Evolutionary conservation across 2,329 filamentous ascomycete genomes (phyloP), one percentile per base, ranked within the genome.

Genomic region (Cylindrodendrum hubeiense): DNA sequence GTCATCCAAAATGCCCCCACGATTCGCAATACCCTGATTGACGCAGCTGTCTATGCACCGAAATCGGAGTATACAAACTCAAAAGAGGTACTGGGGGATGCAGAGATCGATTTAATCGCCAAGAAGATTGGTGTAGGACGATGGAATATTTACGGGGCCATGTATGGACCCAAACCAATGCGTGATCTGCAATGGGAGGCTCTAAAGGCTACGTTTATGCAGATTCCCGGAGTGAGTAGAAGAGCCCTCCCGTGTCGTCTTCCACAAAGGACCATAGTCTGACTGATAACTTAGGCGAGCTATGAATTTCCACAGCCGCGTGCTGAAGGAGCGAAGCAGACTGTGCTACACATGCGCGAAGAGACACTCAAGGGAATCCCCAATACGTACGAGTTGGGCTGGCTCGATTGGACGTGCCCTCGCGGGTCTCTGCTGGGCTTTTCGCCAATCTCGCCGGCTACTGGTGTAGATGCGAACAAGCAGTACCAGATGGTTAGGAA

Each of bases 1-100:
- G 37, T 65, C 13, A 51, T 65, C n/a, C 46, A 56, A 39, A 65
- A 65, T 33, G 57, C 50, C 7, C 57, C 62, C 24, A 65, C 62
- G 13, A 56, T 61, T 33, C 30, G 57, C 28, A 52, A 51, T 7
- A 56, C 57, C 17, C 56, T 65, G 12, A 61, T 65, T 30, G 57
- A 65, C 21, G 62, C 56, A 3, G 62, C 57, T 7, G 62, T 61
- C 7, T 60, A 61, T 28, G 50, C 43, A 12, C 56, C 50, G 2
- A 61, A 61, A 10, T 50, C 30, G 10, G 34, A 53, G 8, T 61
- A 59, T 26, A 65, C 62, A 3, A 37, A 7, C 28, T 43, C 39
- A 7, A 19, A 61, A 30, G 10, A 51, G 30, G 51, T 37, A 3
- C 46, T 61, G 5, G 10, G 51, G 4, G 43, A 34, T 21, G 22